Conservation (phyloP, 192 early-diverging fungal genomes). For the Backusella mclennaniae region DNA sequence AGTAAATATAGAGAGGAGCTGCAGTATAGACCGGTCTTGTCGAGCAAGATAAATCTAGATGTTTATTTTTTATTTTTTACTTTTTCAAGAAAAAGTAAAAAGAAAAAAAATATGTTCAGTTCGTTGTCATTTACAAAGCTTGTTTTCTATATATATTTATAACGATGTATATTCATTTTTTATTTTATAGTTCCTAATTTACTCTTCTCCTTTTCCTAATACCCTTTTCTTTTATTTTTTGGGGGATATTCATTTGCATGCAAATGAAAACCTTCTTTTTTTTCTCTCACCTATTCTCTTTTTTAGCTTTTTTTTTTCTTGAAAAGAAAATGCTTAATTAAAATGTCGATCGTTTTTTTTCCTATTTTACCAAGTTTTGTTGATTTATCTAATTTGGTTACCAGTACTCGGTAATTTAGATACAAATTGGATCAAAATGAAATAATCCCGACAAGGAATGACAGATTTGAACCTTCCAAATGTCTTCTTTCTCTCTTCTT, state of each 20-base stretch:
- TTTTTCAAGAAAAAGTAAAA: slow-evolving; percentile 8
- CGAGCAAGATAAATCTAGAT: neutral
- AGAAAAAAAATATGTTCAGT: neutral
- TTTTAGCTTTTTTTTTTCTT: neutral
- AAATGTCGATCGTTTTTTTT: slow-evolving; percentile 2
- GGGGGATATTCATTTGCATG: neutral
- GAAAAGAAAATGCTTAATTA: slow-evolving; percentile 1
- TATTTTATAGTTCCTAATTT: slow-evolving; percentile 3
- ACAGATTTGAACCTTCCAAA: neutral
- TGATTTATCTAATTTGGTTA: neutral
- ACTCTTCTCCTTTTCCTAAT: neutral
- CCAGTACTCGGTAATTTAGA: neutral
- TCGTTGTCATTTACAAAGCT: neutral
- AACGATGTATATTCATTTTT: slow-evolving; percentile 3
- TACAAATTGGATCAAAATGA: neutral
- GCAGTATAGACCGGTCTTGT: neutral
- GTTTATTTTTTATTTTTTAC: neutral
- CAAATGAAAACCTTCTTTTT: neutral
- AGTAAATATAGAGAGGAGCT: neutral
- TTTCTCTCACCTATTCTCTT: neutral
- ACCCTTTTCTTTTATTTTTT: neutral
- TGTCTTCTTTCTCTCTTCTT: neutral
- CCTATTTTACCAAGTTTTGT: neutral
- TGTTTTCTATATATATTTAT: neutral
- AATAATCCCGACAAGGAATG: slow-evolving; percentile 8